Evolutionary conservation across 768 basidiomycete genomes (phyloP).

Genomic region (Trametes sanguinea): DNA sequence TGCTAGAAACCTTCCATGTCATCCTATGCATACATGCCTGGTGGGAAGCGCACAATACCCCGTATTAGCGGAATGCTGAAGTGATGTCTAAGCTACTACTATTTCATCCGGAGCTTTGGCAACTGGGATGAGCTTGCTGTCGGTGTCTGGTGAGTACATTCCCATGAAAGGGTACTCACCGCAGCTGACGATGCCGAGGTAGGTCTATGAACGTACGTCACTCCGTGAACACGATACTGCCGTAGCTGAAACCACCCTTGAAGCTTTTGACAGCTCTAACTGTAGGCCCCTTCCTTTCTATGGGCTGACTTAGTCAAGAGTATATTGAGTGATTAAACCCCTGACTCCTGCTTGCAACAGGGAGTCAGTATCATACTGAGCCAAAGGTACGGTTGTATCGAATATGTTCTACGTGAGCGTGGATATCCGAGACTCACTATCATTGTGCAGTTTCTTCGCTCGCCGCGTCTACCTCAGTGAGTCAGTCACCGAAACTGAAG

Average conservation of each 20-base stretch:
- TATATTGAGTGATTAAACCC: too few species aligned
- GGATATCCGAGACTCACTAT: background rate
- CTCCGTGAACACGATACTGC: too few species aligned
- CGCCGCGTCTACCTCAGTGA: conserved; percentile 5
- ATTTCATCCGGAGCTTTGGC: background rate
- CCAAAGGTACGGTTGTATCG: background rate
- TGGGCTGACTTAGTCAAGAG: too few species aligned
- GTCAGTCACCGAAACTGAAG: background rate
- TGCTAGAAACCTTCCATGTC: conserved; percentile 4
- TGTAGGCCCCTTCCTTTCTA: too few species aligned
- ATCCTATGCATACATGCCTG: conserved; percentile 1
- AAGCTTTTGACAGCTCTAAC: too few species aligned
- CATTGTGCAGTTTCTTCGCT: background rate
- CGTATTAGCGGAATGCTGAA: background rate
- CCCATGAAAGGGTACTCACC: background rate
- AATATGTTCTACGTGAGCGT: background rate
- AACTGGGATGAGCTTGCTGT: background rate
- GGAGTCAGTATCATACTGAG: conserved; percentile 2
- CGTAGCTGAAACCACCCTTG: too few species aligned
- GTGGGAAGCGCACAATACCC: background rate
- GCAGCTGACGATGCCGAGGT: background rate
- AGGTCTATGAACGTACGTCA: conserved; percentile 9
- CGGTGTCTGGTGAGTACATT: conserved; percentile 1
- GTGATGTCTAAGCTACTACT: background rate
- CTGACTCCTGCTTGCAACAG: background rate